phyloP scores from a whole-genome alignment of 768 basidiomycete genomes.

The Serpula lacrymans region DNA sequence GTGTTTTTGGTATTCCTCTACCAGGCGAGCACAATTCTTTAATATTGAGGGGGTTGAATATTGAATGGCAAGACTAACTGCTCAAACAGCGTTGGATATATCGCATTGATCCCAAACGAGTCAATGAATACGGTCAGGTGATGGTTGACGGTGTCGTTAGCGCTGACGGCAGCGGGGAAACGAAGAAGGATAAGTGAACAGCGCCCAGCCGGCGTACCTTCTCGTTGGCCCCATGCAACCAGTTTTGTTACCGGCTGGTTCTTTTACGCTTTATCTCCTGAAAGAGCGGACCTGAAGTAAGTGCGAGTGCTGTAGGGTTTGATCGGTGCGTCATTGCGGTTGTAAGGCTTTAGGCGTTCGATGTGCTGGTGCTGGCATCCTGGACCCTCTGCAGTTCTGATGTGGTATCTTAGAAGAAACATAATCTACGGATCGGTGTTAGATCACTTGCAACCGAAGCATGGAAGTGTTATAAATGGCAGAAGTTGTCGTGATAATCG shows the following conservation, averaged over 20 bases:
- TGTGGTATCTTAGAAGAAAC: too few relatives aligned
- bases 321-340: too few relatives aligned
- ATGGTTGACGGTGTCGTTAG: conserved; percentile 44
- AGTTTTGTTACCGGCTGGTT: conserved; percentile 2
- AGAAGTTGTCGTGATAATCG: too few relatives aligned
- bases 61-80: conserved; percentile 16
- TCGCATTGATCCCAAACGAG: conserved; percentile 88
- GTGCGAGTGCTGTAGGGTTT: too few relatives aligned
- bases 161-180: conserved; percentile 41
- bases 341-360: too few relatives aligned
- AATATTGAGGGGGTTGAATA: conserved; percentile 2
- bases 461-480: too few relatives aligned
- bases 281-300: conserved; percentile 8
- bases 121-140: conserved; percentile 96
- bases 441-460: too few relatives aligned
- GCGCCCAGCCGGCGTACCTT: conserved; percentile 7
- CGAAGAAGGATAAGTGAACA: conserved; percentile 53
- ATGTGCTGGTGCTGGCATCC: too few relatives aligned
- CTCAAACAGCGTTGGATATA: conserved; percentile 87
- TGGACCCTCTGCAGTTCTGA: too few relatives aligned
- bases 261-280: conserved; percentile 13
- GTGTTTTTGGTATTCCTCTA: conserved; percentile 92
- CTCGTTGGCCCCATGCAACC: conserved; percentile 3
- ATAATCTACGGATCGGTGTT: too few relatives aligned
- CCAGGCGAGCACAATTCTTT: conserved; percentile 55